phyloP scores from a whole-genome alignment of 768 basidiomycete species.

The Lenzites betulinus region DNA sequence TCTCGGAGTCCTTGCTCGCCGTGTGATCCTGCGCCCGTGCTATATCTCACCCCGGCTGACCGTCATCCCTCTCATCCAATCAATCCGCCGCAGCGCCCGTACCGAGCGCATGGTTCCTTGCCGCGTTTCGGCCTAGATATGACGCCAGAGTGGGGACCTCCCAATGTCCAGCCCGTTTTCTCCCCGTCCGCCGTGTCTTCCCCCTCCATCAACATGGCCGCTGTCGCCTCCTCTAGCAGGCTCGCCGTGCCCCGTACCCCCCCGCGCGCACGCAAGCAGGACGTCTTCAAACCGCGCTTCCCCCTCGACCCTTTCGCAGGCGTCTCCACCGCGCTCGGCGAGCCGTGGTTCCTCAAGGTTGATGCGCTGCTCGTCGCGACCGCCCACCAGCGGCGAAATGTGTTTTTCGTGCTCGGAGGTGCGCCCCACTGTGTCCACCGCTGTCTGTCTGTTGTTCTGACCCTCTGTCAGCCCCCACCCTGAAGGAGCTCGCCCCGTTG shows the following conservation, averaged over 20 bases:
- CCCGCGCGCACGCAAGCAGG: conserved; percentile 17
- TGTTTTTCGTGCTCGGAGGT: conserved; percentile 43
- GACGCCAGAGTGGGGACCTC: conserved; percentile 20
- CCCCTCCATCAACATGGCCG: conserved; percentile 4
- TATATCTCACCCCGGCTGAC: background rate
- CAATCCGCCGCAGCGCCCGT: conserved; percentile 4
- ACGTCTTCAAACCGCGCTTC: conserved; percentile 36
- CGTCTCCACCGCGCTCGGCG: conserved; percentile 23
- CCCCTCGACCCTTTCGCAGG: conserved; percentile 39
- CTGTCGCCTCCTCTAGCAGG: conserved; percentile 17
- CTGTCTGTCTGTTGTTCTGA: no score
- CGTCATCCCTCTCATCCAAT: background rate
- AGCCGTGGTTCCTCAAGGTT: conserved; percentile 33
- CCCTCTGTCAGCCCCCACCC: conserved; percentile 32
- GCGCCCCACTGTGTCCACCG: no score
- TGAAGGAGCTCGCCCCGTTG: conserved; percentile 36
- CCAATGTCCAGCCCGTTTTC: background rate
- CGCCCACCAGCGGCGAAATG: conserved; percentile 31
- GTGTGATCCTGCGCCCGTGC: background rate
- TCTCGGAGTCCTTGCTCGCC: background rate
- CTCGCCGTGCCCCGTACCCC: background rate
- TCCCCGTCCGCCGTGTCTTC: background rate
- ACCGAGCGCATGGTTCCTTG: background rate
- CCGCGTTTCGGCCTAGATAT: conserved; percentile 13
- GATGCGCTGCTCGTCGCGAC: conserved; percentile 27